A percentile compares a stretch with the other conserved stretches of the same genome.
phyloP scores from a whole-genome alignment of 164 flowering plant genomes.

The Aristolochia californica region DNA sequence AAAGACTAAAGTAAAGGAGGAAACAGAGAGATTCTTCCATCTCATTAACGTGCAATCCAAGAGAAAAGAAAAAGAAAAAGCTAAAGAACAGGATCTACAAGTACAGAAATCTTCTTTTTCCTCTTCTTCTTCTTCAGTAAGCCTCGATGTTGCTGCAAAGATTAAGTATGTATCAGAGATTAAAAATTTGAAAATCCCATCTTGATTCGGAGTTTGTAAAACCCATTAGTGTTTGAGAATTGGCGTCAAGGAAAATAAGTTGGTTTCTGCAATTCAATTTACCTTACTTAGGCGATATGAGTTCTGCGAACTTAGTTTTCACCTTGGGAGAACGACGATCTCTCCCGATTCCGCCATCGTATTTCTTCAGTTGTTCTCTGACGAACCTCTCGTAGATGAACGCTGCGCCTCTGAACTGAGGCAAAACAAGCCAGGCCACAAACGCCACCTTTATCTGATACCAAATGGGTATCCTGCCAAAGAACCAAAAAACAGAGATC shows the following conservation, averaged over 20 bases:
- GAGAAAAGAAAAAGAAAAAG: not conserved
- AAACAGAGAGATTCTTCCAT: not conserved
- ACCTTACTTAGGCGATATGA: not conserved
- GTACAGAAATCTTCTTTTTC: too few species aligned
- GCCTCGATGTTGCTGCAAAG: slow-evolving; percentile 1
- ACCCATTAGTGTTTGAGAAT: not conserved
- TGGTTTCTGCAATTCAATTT: not conserved
- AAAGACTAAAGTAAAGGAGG: slow-evolving; percentile 1
- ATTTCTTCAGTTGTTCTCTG: slow-evolving; percentile 9
- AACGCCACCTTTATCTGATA: slow-evolving; percentile 9
- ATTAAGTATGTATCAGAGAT: not conserved
- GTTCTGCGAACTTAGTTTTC: too few species aligned
- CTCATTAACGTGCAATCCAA: not conserved
- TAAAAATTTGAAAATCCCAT: not conserved
- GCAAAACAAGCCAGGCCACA: slow-evolving; percentile 11
- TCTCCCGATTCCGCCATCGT: not conserved
- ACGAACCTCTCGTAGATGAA: slow-evolving; percentile 14
- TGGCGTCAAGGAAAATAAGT: not conserved
- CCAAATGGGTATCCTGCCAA: slow-evolving; percentile 11
- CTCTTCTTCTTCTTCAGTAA: not conserved
- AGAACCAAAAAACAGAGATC: too few species aligned
- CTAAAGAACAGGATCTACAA: not conserved
- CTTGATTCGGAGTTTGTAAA: not conserved
- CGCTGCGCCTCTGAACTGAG: slow-evolving; percentile 13
- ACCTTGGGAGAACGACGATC: not conserved